Evolutionary conservation across 805 yeast genomes (phyloP).

Genomic region (Teunomyces tritomae): DNA sequence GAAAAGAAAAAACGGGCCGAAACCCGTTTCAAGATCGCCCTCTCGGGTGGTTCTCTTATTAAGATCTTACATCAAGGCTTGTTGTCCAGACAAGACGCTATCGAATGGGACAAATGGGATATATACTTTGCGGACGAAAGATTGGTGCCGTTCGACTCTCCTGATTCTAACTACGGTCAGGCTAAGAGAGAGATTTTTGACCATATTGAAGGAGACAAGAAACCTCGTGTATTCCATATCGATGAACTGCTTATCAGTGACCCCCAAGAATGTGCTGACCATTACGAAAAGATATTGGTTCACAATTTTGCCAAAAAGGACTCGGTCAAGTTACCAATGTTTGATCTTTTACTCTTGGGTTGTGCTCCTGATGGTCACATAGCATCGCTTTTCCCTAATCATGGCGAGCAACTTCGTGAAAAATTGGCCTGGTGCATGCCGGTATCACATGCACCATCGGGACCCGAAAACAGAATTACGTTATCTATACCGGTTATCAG

Average conservation of each 20-base stretch:
- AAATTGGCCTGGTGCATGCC: slow-evolving; percentile 94
- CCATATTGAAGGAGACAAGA: slow-evolving; percentile 48
- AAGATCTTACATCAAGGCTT: slow-evolving; percentile 86
- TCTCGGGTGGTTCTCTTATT: slow-evolving; percentile 90
- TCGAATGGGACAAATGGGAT: slow-evolving; percentile 94
- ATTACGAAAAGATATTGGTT: slow-evolving; percentile 81
- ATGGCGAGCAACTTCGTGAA: slow-evolving; percentile 79
- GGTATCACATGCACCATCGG: slow-evolving; percentile 85
- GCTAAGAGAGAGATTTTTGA: slow-evolving; percentile 83
- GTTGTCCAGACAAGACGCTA: slow-evolving; percentile 61
- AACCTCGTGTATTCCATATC: slow-evolving; percentile 79
- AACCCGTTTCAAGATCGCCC: slow-evolving; percentile 81
- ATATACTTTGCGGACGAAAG: slow-evolving; percentile 96
- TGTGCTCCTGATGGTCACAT: slow-evolving; percentile 99
- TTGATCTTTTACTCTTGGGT: slow-evolving; percentile 86
- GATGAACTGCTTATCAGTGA: slow-evolving; percentile 72
- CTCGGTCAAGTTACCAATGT: slow-evolving; percentile 91
- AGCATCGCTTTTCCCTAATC: slow-evolving; percentile 93
- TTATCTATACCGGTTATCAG: slow-evolving; percentile 92
- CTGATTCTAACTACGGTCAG: slow-evolving; percentile 86
- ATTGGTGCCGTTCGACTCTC: slow-evolving; percentile 79
- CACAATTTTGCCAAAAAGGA: slow-evolving; percentile 94
- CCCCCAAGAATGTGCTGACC: slow-evolving; percentile 92
- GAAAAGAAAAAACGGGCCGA: slow-evolving; percentile 53
- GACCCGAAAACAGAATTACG: slow-evolving; percentile 83